Base-by-base conservation (phyloP, 192 early-diverging fungal genomes). In the Coemansia sp. region DNA sequence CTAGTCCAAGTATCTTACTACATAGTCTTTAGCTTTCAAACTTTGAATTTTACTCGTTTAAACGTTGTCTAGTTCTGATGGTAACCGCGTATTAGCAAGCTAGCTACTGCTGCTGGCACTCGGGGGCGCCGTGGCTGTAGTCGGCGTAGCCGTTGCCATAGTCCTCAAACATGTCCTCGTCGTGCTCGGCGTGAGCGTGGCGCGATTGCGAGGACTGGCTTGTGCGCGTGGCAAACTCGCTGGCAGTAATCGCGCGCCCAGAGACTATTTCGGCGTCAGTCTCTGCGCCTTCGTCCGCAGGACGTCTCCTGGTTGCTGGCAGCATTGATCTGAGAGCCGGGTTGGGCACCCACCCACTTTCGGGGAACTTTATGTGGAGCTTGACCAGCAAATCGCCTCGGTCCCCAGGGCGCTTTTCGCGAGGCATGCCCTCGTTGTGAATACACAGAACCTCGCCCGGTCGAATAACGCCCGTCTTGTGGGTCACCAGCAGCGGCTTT, bases 341-440 rank as follows among this genome's bases (percentile, higher is more conserved):
- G 72, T 60, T 19, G 36, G 79, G 73, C 29, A 19, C 60, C 79
- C 79, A 82, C 0, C 42, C 47, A 22, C 54, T 40, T 19, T 75
- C 79, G 15, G 97, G 97, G 84, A 99, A 98, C 71, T 87, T 88
- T 45, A 99, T 87, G 53, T 90, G 88, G 54, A 99, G 90, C 39
- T 89, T 88, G 63, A 98, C 74, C 76, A 91, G 96, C 14, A 99
- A 85, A 74, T 95, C 92, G 39, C 97, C 97, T 68, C 91, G 88
- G 65, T 91, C 89, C 58, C 81, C 79, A 9, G 89, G 79, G 4
- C 89, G 83, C 67, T 88, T 88, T 62, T 77, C 89, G 14, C 74
- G 84, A 20, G 96, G 96, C 98, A 99, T 99, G 53, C 98, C 98
- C 80, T 99, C 94, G 59, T 88, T 84, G 36, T 58, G 65, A 64